Evolutionary conservation across 192 early-diverging fungal species (phyloP), one percentile per base, ranked within the genome.

Genomic region (Globomyces pollinis-pini): DNA sequence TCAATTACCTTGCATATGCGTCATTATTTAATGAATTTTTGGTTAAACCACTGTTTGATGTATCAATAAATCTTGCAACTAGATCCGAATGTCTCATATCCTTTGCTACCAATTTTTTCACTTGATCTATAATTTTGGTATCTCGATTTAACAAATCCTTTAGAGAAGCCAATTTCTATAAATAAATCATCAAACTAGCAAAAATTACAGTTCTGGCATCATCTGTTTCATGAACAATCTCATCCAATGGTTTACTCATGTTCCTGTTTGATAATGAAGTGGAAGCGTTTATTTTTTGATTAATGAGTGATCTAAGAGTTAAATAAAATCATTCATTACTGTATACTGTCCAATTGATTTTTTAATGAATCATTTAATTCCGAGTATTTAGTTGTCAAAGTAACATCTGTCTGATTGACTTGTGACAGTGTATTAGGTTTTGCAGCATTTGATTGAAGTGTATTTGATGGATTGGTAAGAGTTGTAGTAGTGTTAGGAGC

Each of bases 191-290:
- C 38, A 39, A n/a, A 12, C 38, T n/a, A 39, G 12, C 6, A 20
- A 13, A 15, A 8, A 36, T 4, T 54, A 54, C 52, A 11, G 29
- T 36, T 35, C 20, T 5, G 0, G 38, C 33, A 7, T 54, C 52
- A 24, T 54, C 52, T 24, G 52, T 54, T 41, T 54, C 52, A 8
- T 41, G 21, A 15, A 54, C 52, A 36, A 54, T 41, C 29, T 54
- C 38, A 13, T 41, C 30, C 30, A 54, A 24, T 9, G 21, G 29
- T 1, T 31, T 41, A 32, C 33, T 31, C 30, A 54, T 24, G 6
- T 18, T 54, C 2, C 21, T 24, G 33, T 54, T 54, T 36, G 52
- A 16, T 11, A 54, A 32, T 34, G 52, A 36, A 12, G 52, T 38
- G 21, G 52, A 54, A 24, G 29, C 52, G n/a, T 16, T 18, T 24